Evolutionary conservation across 2,329 filamentous ascomycete species (phyloP).

Genomic region (Botryotinia calthae): DNA sequence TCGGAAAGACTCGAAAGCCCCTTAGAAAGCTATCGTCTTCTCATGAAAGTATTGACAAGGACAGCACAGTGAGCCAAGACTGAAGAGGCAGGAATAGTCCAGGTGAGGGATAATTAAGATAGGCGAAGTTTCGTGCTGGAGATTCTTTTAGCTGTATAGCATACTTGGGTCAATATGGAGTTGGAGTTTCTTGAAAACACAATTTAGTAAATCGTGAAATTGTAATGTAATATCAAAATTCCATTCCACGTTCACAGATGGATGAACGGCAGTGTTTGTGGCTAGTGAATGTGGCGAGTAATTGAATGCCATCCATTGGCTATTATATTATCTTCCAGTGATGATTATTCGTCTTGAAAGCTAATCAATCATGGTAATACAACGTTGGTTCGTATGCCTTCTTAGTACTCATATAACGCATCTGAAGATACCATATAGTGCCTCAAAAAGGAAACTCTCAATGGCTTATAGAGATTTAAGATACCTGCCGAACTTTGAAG

Average conservation of each 20-base stretch:
- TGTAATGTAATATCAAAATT: neutral
- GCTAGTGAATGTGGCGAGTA: neutral
- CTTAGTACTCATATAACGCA: neutral
- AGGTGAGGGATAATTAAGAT: neutral
- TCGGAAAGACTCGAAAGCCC: neutral
- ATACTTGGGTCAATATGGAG: too few relatives aligned
- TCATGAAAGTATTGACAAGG: neutral
- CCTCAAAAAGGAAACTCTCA: too few relatives aligned
- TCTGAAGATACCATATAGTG: too few relatives aligned
- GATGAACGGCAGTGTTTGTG: neutral
- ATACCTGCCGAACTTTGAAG: neutral
- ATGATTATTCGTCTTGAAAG: neutral
- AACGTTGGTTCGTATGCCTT: neutral
- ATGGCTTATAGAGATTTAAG: too few relatives aligned
- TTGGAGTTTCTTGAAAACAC: neutral
- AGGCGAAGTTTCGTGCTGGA: neutral
- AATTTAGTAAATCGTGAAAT: neutral
- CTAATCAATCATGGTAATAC: neutral
- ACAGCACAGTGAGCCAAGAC: neutral
- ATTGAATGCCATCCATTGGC: neutral
- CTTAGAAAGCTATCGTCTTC: neutral
- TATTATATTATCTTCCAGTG: neutral
- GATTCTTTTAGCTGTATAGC: neutral
- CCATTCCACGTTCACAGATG: neutral
- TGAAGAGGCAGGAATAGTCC: neutral